Base-by-base conservation (phyloP, 768 basidiomycete species). In the Rossbeevera mucosa region DNA sequence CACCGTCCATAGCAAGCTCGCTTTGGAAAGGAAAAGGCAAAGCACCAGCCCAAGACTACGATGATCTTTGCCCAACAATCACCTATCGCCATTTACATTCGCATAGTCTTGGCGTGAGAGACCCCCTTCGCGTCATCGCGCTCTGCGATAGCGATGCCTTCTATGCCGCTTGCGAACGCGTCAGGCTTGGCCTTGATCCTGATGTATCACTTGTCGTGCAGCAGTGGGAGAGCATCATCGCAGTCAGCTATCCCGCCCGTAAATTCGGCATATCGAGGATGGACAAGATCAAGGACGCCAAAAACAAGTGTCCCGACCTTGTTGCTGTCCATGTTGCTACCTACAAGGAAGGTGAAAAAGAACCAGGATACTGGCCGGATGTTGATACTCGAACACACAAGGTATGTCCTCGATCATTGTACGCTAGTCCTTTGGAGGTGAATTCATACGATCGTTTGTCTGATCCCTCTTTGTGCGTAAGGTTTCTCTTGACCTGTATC, bases 241-340 rank as follows among this genome's bases (percentile, higher is more conserved):
- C 96, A 0, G 88, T 98, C 56, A 97, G 94, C 70, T 98, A 99
- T 64, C 86, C 94, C 5, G 95, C 96, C 0, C 80, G 96, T 56
- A 83, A 83, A 62, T 97, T 80, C 64, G 95, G 94, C 5, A 94
- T 99, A 60, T 90, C 91, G n/a, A 75, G 95, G 43, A 90, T 92
- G 82, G 87, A 86, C 68, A 86, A 83, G 65, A 73, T 85, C 53
- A 79, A 84, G 63, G 90, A 94, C 43, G 91, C 95, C 7, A 78
- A 83, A 71, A 84, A 88, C 68, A 81, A 82, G 57, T 98, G 94
- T 66, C 94, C 95, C 0, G 72, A 91, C 46, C 72, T 98, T 7
- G 74, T 81, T 29, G 82, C 91, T 4, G 87, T 96, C 7, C 95
- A 99, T 72, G 93, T 95, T 14, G 94, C 94, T 16, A 98, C 96